Evolutionary conservation across 2,329 filamentous ascomycete genomes (phyloP).

Genomic region (Zalaria obscura): DNA sequence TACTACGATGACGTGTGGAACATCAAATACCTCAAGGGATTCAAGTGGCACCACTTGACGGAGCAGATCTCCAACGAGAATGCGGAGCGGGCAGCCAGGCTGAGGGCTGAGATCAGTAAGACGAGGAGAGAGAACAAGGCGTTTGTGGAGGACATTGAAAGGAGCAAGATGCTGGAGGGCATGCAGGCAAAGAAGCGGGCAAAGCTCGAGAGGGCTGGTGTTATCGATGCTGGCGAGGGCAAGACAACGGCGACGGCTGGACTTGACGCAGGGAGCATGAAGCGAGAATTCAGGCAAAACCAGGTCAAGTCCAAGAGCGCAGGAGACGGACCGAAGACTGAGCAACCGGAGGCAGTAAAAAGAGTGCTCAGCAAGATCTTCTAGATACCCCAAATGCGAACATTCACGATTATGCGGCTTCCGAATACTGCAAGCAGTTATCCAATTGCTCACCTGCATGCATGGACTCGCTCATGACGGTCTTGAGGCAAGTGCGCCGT

Average conservation of each 20-base stretch:
- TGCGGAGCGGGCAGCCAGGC: slow-evolving; percentile 59
- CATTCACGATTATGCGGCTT: no score
- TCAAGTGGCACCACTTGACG: slow-evolving; percentile 62
- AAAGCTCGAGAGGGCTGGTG: slow-evolving; percentile 34
- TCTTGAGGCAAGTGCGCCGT: no score
- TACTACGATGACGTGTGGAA: slow-evolving; percentile 85
- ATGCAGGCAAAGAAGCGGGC: slow-evolving; percentile 45
- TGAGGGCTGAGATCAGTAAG: slow-evolving; percentile 65
- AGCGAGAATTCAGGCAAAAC: slow-evolving; percentile 52
- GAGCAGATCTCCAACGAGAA: slow-evolving; percentile 73
- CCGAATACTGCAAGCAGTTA: no score
- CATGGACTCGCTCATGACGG: no score
- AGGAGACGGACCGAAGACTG: slow-evolving; percentile 5
- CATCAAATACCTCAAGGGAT: slow-evolving; percentile 64
- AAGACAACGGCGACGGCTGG: slow-evolving; percentile 9
- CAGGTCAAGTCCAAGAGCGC: slow-evolving; percentile 38
- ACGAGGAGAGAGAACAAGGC: slow-evolving; percentile 67
- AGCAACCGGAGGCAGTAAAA: slow-evolving; percentile 43
- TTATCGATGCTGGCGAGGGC: slow-evolving; percentile 12
- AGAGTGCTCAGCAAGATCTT: slow-evolving; percentile 53
- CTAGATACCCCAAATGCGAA: slow-evolving; percentile 14
- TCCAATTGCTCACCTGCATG: no score
- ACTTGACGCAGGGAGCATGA: slow-evolving; percentile 8
- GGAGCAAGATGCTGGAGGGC: slow-evolving; percentile 62
- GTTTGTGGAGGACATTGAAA: slow-evolving; percentile 67